Conservation (phyloP, 2,329 filamentous ascomycete species). For the Neofusicoccum kwambonambiense region DNA sequence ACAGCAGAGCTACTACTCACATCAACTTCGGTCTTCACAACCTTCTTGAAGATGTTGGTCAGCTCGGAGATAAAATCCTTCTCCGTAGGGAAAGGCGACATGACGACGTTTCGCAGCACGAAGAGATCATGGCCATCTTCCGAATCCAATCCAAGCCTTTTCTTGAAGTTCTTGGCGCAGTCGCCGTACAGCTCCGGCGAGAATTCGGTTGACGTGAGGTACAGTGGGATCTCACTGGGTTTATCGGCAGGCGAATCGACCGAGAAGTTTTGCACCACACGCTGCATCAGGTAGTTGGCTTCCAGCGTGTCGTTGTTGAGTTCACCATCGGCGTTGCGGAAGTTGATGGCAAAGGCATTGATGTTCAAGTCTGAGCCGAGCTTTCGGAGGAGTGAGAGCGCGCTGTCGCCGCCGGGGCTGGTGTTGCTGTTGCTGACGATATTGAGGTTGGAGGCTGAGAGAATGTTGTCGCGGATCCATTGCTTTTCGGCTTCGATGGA, state of each 20-base stretch:
- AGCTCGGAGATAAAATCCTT: conserved; percentile 42
- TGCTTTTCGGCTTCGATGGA: conserved; percentile 39
- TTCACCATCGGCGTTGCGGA: conserved; percentile 37
- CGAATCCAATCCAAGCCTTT: conserved; percentile 37
- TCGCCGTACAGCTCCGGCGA: conserved; percentile 41
- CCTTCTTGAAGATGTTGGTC: conserved; percentile 33
- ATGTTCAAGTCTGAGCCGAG: conserved; percentile 51
- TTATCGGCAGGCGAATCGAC: conserved; percentile 43
- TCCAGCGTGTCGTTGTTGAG: conserved; percentile 48
- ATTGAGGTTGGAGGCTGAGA: conserved; percentile 37
- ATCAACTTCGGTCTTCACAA: conserved; percentile 29
- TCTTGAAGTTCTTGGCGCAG: conserved; percentile 44
- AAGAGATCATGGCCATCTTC: conserved; percentile 38
- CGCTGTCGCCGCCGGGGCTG: conserved; percentile 30
- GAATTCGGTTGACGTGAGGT: conserved; percentile 48
- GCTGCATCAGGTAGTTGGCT: conserved; percentile 50
- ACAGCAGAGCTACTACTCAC: background rate
- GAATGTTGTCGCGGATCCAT: conserved; percentile 41
- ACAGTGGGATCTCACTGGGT: conserved; percentile 43
- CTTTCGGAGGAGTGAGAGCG: conserved; percentile 40
- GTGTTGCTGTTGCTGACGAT: conserved; percentile 33
- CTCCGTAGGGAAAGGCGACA: conserved; percentile 47
- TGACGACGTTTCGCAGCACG: conserved; percentile 50
- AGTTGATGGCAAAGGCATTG: conserved; percentile 48
- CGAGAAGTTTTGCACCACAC: conserved; percentile 44